Base-by-base conservation (phyloP, 179 eudicot species). In the Gypsophila paniculata region DNA sequence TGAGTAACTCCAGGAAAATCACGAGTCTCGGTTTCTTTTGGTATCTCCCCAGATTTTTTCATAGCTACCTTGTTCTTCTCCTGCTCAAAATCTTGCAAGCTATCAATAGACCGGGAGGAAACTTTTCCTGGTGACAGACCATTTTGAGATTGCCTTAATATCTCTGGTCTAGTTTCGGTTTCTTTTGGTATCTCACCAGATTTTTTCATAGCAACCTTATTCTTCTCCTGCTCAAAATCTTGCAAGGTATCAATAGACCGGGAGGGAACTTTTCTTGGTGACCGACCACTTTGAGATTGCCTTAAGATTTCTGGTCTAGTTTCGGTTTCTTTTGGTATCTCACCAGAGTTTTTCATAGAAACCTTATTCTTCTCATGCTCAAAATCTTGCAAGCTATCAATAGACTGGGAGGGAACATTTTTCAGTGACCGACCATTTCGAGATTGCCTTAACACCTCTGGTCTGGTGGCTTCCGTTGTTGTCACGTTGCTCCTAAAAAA, bases 301-400 rank as follows among this genome's bases (percentile, higher is more conserved):
- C 69, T 66, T 39, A 78, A 44, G 51, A 61, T 61, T n/a, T 68
- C 76, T 36, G 76, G 55, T 39, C 10, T 68, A 34, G 87, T 78
- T 60, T 82, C 82, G 72, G 92, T 82, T 73, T 85, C 71, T 65
- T 80, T 90, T 38, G 83, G 82, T 69, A 77, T 79, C 75, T 82
- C 90, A 76, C 83, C 80, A 57, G 78, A 64, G 58, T 75, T 83
- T 69, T 85, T 81, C 32, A 54, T 68, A 64, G 64, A 68, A 74
- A 73, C 64, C 73, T 79, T 86, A 77, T 73, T 80, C 42, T 84
- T 73, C 71, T 75, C 78, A 61, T 80, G 72, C 77, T 75, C 87
- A 73, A 88, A 75, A 55, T 88, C 88, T 70, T 81, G 82, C 69
- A 69, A 57, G 34, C 72, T 86, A 72, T 80, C 89, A 52, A 57